phyloP scores from a whole-genome alignment of 129 eudicot genomes.

The Kitagawia praeruptora region DNA sequence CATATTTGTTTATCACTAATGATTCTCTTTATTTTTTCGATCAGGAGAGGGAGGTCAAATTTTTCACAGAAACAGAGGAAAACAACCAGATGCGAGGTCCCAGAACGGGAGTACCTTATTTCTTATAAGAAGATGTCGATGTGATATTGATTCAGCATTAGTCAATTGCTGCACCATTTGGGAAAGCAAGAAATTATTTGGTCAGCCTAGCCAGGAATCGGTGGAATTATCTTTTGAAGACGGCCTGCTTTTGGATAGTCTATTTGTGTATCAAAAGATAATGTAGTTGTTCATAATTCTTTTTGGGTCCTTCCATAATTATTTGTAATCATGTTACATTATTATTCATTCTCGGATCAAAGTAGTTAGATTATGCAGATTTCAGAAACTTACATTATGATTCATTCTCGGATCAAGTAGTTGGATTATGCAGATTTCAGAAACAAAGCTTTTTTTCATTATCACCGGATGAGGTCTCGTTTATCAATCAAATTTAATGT shows the following conservation, averaged over 20 bases:
- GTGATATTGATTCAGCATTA: conserved; percentile 2
- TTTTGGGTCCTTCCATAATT: conserved; percentile 2
- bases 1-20: not conserved
- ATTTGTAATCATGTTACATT: conserved; percentile 2
- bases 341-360: not conserved
- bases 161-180: not conserved
- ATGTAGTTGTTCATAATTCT: not conserved
- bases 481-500: too few species aligned
- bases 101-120: conserved; percentile 95
- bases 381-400: not conserved
- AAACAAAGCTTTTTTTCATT: too few species aligned
- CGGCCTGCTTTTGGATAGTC: conserved; percentile 13
- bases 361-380: not conserved
- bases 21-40: not conserved
- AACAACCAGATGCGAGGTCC: conserved; percentile 99
- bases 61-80: conserved; percentile 93
- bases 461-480: too few species aligned
- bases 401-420: not conserved
- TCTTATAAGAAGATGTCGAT: conserved; percentile 26
- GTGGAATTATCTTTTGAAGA: not conserved
- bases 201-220: not conserved
- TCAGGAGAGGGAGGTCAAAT: conserved; percentile 99
- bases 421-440: not conserved
- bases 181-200: conserved; percentile 9
- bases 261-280: conserved; percentile 7